phyloP scores from a whole-genome alignment of 1,284 basidiomycete genomes.

The Apiotrichum brassicae region DNA sequence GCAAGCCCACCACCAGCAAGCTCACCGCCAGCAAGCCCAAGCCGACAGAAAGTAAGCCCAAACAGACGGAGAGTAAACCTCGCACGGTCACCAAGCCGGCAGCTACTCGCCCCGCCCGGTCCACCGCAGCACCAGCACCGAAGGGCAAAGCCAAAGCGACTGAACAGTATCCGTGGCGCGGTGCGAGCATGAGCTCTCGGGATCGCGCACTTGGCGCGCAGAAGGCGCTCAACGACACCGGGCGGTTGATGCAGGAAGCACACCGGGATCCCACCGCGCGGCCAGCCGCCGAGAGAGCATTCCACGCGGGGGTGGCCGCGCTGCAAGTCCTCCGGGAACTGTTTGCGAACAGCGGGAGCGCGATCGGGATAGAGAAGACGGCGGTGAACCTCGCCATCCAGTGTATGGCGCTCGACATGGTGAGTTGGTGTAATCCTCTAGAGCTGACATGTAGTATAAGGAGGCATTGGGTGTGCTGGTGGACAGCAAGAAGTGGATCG shows the following conservation, averaged over 20 bases:
- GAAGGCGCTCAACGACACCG: slow-evolving; percentile 4
- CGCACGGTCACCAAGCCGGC: no score
- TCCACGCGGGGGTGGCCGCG: slow-evolving; percentile 11
- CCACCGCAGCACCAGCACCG: not conserved
- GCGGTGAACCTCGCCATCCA: slow-evolving; percentile 18
- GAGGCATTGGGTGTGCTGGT: slow-evolving; percentile 20
- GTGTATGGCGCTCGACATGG: slow-evolving; percentile 27
- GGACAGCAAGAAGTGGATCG: slow-evolving; percentile 14
- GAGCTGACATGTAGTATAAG: slow-evolving; percentile 15
- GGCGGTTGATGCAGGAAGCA: slow-evolving; percentile 5
- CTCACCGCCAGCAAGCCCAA: not conserved
- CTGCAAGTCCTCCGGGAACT: slow-evolving; percentile 21
- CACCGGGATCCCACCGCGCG: no score
- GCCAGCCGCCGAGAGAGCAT: no score
- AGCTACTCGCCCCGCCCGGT: not conserved
- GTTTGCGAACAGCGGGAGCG: slow-evolving; percentile 19
- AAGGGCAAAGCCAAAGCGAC: not conserved
- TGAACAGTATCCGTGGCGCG: slow-evolving; percentile 7
- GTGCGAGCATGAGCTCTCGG: slow-evolving; percentile 1
- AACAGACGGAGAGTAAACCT: no score
- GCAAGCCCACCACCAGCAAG: not conserved
- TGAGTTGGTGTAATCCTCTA: slow-evolving; percentile 15
- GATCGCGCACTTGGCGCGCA: slow-evolving; percentile 16
- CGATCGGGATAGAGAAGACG: slow-evolving; percentile 27
- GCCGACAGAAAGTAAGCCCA: no score